Base-by-base conservation (phyloP, 2,329 filamentous ascomycete species). In the Domatiomyces globalis region DNA sequence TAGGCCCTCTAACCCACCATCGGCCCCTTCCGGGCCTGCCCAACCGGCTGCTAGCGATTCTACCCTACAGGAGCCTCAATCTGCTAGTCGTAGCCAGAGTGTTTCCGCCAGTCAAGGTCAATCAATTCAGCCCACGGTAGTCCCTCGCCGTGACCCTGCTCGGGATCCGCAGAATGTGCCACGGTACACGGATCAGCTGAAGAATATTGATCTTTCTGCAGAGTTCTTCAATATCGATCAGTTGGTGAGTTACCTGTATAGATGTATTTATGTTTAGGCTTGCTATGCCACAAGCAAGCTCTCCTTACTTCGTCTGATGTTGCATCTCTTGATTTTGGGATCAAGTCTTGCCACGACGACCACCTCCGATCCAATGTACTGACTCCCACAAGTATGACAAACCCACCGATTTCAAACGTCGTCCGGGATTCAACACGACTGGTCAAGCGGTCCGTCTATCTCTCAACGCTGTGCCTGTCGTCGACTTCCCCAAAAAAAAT, bases 401-500 rank as follows among this genome's bases (percentile, higher is more conserved):
- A n/a, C 62, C 64, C 0, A 62, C 64, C 1, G 58, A 65, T 6
- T 62, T 62, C 29, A 62, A 65, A 12, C 60, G 63, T 49, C 79
- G 81, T 1, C 77, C 76, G 0, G 73, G 69, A 0, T 80, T 77
- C 64, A 84, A 81, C 55, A 75, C 67, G 0, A 69, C 72, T 6
- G 83, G 81, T 1, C 77, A 75, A 54, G 63, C 71, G 0, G 73
- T 81, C 18, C 62, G 67, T 0, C 60, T 87, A 1, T 66, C 73
- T 2, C 69, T 94, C 39, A 96, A 96, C 64, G 81, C 87, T 9
- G 94, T 83, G 67, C 75, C 80, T 0, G 81, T 95, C 50, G 67
- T 65, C 0, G 67, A 71, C 8, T 79, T 81, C 51, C 80, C 80
- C 0, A 73, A 66, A 1, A 75, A 72, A 10, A 76, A 78, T 0